Conservation (phyloP, 2,329 filamentous ascomycete species). For the Clonostachys rhizophaga region DNA sequence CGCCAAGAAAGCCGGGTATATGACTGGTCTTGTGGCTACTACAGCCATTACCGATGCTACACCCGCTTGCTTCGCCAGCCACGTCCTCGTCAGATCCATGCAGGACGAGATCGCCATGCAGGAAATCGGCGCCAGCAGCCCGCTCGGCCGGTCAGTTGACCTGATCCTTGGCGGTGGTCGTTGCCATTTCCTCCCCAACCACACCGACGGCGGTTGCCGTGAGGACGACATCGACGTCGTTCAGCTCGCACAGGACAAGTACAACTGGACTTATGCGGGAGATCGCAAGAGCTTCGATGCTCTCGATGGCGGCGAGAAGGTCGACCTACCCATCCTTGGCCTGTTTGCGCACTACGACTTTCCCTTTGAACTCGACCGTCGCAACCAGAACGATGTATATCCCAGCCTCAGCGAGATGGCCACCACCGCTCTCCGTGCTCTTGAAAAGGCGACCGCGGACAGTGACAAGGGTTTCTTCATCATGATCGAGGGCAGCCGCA, state of each 20-base stretch:
- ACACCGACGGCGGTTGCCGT: slow-evolving; percentile 75
- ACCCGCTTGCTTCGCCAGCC: slow-evolving; percentile 81
- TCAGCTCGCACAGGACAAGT: slow-evolving; percentile 65
- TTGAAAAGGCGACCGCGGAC: slow-evolving; percentile 76
- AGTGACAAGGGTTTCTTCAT: slow-evolving; percentile 94
- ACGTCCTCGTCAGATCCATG: slow-evolving; percentile 35
- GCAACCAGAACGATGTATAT: slow-evolving; percentile 72
- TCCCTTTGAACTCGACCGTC: slow-evolving; percentile 89
- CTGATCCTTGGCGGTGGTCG: slow-evolving; percentile 89
- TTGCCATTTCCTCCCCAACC: slow-evolving; percentile 89
- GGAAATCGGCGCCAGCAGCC: slow-evolving; percentile 75
- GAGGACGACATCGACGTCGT: slow-evolving; percentile 73
- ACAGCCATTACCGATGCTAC: slow-evolving; percentile 95
- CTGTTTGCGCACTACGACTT: slow-evolving; percentile 81
- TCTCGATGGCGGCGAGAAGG: slow-evolving; percentile 60
- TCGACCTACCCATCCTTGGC: slow-evolving; percentile 77
- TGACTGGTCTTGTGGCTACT: slow-evolving; percentile 90
- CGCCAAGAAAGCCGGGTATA: slow-evolving; percentile 86
- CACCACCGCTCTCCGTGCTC: slow-evolving; percentile 69
- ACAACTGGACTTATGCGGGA: slow-evolving; percentile 75
- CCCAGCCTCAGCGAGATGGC: slow-evolving; percentile 93
- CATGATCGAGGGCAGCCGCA: slow-evolving; percentile 96
- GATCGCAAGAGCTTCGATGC: slow-evolving; percentile 71
- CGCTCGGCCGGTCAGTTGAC: slow-evolving; percentile 82
- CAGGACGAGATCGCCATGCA: slow-evolving; percentile 91